Base-by-base conservation (phyloP, 2,329 filamentous ascomycete genomes). In the Pseudogymnoascus sp. region DNA sequence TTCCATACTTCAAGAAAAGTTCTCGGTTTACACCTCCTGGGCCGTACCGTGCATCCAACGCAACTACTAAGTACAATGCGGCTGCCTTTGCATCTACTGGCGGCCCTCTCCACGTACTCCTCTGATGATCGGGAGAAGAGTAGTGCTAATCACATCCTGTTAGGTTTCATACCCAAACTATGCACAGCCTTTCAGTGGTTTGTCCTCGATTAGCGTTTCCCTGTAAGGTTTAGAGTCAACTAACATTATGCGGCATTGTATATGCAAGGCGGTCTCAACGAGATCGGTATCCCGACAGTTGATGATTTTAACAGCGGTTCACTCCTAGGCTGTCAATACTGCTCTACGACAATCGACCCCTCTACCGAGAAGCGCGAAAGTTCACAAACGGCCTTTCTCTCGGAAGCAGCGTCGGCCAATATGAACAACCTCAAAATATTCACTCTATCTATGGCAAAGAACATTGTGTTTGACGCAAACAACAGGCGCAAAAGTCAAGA, bases 391-490 rank as follows among this genome's bases (percentile, higher is more conserved):
- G 73, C 74, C 0, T 79, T 76, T 61, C 63, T 78, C 1, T 62
- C 65, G 1, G 62, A 65, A 25, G 38, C 38, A 18, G 38, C 38
- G 16, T 18, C n/a, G 0, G 73, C 70, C 31, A 64, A 68, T 0
- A 68, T 71, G 0, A 60, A 61, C 1, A 73, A 74, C 6, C 70
- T 81, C 2, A 75, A 70, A 2, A 69, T 81, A 0, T 81, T 77
- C 60, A 70, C 69, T 0, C 63, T 73, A 3, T 79, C 78, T 0
- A 70, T 77, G 4, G 80, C 77, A 2, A 76, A 77, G 66, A 76
- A 73, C 44, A 75, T 84, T 0, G 23, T 80, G 0, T 83, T 82
- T 53, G 67, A 78, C 60, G 40, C 40, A 0, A 65, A 73, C 0
- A 0, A 76, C 71, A 0, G 77, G 77, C 4, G 79, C 80, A 1